These are phyloP conservation scores for Aspergillus pseudotamarii DNA, from an alignment of 2,329 filamentous ascomycete genomes.

Conservation along the genomic window DNA sequence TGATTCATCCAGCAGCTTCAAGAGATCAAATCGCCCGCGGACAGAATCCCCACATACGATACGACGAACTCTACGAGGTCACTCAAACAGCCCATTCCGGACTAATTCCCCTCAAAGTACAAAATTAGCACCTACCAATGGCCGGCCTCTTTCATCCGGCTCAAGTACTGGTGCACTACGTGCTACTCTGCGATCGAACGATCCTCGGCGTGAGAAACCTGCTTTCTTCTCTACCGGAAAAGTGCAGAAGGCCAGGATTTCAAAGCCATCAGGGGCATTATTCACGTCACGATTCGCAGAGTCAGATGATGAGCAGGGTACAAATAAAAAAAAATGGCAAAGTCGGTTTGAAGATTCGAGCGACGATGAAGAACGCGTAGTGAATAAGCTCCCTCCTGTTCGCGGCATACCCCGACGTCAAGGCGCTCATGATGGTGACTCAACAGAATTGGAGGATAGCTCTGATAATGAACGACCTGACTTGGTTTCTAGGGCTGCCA, in stretches of 20 bases:
- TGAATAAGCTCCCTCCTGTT: constrained; percentile 53
- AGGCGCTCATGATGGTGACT: constrained; percentile 63
- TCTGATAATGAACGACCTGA: constrained; percentile 52
- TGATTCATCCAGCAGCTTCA: constrained; percentile 76
- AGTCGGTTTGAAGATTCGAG: constrained; percentile 74
- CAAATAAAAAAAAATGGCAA: constrained; percentile 40
- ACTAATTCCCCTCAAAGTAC: constrained; percentile 47
- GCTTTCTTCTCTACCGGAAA: constrained; percentile 46
- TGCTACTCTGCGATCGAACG: constrained; percentile 53
- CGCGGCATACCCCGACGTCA: constrained; percentile 62
- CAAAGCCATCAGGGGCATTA: constrained; percentile 28
- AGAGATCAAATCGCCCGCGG: constrained; percentile 58
- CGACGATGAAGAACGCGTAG: constrained; percentile 62
- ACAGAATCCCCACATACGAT: constrained; percentile 61
- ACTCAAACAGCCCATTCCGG: constrained; percentile 39
- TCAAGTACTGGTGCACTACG: constrained; percentile 47
- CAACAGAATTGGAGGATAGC: constrained; percentile 64
- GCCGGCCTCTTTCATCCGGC: constrained; percentile 49
- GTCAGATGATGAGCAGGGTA: constrained; percentile 64
- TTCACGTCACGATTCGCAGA: constrained; percentile 61
- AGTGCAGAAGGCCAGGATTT: constrained; percentile 31
- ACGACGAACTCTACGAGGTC: constrained; percentile 71
- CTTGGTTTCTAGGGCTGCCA: constrained; percentile 20
- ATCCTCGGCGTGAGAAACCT: constrained; percentile 45
- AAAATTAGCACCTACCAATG: constrained; percentile 63